Evolutionary conservation across 2,329 filamentous ascomycete genomes (phyloP).

Genomic region (Davidsoniella virescens): DNA sequence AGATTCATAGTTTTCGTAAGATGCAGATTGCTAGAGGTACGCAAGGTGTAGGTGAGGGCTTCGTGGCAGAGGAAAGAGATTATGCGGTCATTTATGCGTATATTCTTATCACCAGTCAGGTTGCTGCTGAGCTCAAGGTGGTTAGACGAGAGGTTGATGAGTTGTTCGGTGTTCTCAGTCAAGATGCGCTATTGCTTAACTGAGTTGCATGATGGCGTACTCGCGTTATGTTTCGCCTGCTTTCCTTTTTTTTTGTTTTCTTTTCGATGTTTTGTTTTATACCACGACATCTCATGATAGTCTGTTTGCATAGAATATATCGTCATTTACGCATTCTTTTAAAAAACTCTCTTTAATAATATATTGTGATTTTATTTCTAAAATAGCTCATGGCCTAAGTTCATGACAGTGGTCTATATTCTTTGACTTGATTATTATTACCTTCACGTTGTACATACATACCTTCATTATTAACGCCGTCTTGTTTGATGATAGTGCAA

Average conservation of each 20-base stretch:
- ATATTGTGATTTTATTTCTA: no score
- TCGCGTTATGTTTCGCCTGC: neutral
- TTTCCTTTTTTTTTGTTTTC: neutral
- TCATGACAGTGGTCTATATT: no score
- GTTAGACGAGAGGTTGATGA: conserved; percentile 45
- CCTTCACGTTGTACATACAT: no score
- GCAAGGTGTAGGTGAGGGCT: conserved; percentile 17
- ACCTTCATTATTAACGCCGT: no score
- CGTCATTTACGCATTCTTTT: no score
- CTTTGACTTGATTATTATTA: no score
- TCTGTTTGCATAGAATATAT: no score
- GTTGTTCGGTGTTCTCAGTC: conserved; percentile 45
- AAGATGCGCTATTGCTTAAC: conserved; percentile 41
- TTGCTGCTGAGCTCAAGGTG: conserved; percentile 46
- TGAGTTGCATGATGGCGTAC: conserved; percentile 16
- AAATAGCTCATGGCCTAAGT: no score
- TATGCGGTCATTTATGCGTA: conserved; percentile 91
- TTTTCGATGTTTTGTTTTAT: neutral
- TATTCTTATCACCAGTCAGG: conserved; percentile 50
- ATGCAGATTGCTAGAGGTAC: conserved; percentile 31
- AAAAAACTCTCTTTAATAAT: no score
- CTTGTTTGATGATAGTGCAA: no score
- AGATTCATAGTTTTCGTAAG: conserved; percentile 74
- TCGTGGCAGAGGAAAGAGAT: conserved; percentile 52
- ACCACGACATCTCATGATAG: no score